Evolutionary conservation across 345 rosid species (phyloP).

Genomic region (Nasturtium officinale): DNA sequence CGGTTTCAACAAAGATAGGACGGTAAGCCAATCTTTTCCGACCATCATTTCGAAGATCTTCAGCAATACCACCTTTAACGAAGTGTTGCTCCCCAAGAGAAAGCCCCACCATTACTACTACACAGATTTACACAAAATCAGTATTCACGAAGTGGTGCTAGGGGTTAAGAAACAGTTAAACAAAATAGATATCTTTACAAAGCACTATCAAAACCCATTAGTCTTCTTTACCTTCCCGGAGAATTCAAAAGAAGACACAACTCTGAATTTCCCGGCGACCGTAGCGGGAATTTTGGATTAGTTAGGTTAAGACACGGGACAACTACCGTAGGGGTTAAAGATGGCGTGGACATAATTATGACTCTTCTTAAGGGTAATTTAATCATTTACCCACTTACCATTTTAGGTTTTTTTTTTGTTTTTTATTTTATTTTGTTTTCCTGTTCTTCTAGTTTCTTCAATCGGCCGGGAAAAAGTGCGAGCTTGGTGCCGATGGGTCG

Average conservation of each 20-base stretch:
- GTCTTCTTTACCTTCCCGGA: slow-evolving; percentile 25
- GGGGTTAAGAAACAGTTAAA: slow-evolving; percentile 24
- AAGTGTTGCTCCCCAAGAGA: slow-evolving; percentile 73
- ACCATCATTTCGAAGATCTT: slow-evolving; percentile 82
- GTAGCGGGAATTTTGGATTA: slow-evolving; percentile 30
- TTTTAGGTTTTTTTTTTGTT: background rate
- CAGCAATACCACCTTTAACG: slow-evolving; percentile 80
- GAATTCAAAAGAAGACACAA: slow-evolving; percentile 4
- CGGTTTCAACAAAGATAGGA: slow-evolving; percentile 69
- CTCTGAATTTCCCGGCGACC: slow-evolving; percentile 34
- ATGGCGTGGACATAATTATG: slow-evolving; percentile 26
- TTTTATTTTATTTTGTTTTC: background rate
- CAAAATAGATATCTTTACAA: slow-evolving; percentile 6
- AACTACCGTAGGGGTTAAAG: slow-evolving; percentile 42
- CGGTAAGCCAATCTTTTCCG: slow-evolving; percentile 68
- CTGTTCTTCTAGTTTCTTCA: slow-evolving; percentile 7
- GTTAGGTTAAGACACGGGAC: slow-evolving; percentile 6
- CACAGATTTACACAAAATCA: background rate
- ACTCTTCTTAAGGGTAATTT: slow-evolving; percentile 18
- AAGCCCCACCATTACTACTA: slow-evolving; percentile 71
- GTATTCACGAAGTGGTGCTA: background rate
- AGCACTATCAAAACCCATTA: background rate
- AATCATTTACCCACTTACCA: background rate
- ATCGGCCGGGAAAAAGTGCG: slow-evolving; percentile 34
- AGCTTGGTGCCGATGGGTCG: slow-evolving; percentile 54